Percentiles rank a stretch among this genome's conserved stretches.
These are phyloP conservation scores for Amphicarpaea edgeworthii DNA, from an alignment of 306 rosid genomes.

Conservation along the genomic window DNA sequence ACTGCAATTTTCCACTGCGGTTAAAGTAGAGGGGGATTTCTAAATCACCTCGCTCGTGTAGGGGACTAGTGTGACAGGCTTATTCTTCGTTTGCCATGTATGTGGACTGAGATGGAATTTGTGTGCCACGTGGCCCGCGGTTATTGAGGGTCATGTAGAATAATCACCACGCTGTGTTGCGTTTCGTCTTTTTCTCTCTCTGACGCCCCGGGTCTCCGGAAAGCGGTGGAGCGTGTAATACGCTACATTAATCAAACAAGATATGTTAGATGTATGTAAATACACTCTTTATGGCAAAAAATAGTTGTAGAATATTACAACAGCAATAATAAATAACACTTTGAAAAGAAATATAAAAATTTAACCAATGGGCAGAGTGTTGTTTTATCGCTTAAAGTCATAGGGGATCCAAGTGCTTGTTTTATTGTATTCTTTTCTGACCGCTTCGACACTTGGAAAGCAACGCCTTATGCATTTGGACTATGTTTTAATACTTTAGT, in stretches of 20 bases:
- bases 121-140: slow-evolving; percentile 24
- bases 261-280: background rate
- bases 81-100: slow-evolving; percentile 40
- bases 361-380: slow-evolving; percentile 44
- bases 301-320: background rate
- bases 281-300: background rate
- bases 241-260: slow-evolving; percentile 39
- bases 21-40: slow-evolving; percentile 41
- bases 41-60: background rate
- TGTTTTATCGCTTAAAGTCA: slow-evolving; percentile 22
- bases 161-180: background rate
- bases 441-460: slow-evolving; percentile 21
- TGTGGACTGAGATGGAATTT: background rate
- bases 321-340: no score
- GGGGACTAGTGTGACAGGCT: slow-evolving; percentile 1
- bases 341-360: no score
- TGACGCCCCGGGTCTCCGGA: slow-evolving; percentile 48
- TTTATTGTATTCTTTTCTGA: background rate
- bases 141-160: slow-evolving; percentile 20
- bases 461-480: no score
- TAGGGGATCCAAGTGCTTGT: background rate
- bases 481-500: no score
- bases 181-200: background rate
- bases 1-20: slow-evolving; percentile 52
- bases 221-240: slow-evolving; percentile 48